Evolutionary conservation across 2,329 filamentous ascomycete species (phyloP).

Genomic region (Raffaelea albimanens): DNA sequence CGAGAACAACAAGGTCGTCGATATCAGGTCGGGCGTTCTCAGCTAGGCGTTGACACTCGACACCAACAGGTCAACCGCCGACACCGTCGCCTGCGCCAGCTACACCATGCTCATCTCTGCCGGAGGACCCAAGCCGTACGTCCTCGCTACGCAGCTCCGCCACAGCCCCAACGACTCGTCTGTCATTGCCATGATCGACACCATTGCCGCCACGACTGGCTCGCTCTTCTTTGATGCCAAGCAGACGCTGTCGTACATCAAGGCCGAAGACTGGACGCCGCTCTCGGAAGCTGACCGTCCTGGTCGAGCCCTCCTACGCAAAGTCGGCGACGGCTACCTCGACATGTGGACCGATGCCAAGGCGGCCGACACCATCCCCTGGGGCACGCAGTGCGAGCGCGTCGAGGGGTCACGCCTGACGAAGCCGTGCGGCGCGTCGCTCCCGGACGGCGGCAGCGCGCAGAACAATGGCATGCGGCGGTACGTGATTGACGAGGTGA

Average conservation of each 20-base stretch:
- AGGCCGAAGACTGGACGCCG: slow-evolving; percentile 22
- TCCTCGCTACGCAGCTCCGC: slow-evolving; percentile 25
- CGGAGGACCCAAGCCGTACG: slow-evolving; percentile 21
- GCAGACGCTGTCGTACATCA: slow-evolving; percentile 22
- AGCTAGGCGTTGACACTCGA: slow-evolving; percentile 12
- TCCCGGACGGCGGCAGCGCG: slow-evolving; percentile 21
- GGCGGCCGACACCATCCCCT: slow-evolving; percentile 24
- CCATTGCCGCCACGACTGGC: slow-evolving; percentile 25
- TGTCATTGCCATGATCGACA: slow-evolving; percentile 22
- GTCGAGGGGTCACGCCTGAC: slow-evolving; percentile 24
- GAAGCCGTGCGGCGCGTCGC: slow-evolving; percentile 19
- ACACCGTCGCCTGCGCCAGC: slow-evolving; percentile 24
- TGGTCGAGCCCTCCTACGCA: slow-evolving; percentile 20
- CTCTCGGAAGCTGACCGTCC: slow-evolving; percentile 16
- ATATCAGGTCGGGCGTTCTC: slow-evolving; percentile 11
- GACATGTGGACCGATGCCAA: slow-evolving; percentile 27
- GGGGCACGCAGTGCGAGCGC: slow-evolving; percentile 25
- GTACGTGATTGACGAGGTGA: slow-evolving; percentile 26
- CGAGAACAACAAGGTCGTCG: slow-evolving; percentile 17
- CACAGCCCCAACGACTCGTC: slow-evolving; percentile 16
- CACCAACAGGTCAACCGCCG: slow-evolving; percentile 17
- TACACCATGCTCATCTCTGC: slow-evolving; percentile 26
- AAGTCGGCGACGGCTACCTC: slow-evolving; percentile 25
- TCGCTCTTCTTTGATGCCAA: slow-evolving; percentile 26
- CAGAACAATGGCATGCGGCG: slow-evolving; percentile 22